A percentile compares a stretch with the other conserved stretches of the same genome.
phyloP scores from a whole-genome alignment of 2,329 filamentous ascomycete species.

The Bipolaris cookei region DNA sequence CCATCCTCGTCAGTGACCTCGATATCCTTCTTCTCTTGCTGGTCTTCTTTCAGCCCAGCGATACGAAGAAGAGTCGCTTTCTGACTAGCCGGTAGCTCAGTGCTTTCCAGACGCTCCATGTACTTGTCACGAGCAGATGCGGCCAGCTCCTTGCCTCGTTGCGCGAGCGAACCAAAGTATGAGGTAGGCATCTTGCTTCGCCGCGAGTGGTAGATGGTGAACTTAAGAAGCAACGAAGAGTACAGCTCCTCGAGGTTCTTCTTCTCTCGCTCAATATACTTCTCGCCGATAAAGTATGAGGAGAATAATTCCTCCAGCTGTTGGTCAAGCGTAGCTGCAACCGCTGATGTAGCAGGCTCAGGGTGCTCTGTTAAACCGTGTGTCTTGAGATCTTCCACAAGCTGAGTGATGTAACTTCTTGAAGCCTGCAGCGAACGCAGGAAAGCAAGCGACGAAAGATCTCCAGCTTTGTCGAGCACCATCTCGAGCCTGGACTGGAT shows the following conservation, averaged over 20 bases:
- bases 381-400: conserved; percentile 91
- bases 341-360: conserved; percentile 85
- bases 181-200: conserved; percentile 88
- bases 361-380: conserved; percentile 96
- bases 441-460: conserved; percentile 90
- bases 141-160: conserved; percentile 86
- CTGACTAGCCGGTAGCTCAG: conserved; percentile 85
- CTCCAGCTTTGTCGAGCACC: conserved; percentile 92
- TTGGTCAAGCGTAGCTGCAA: conserved; percentile 72
- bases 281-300: conserved; percentile 69
- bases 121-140: conserved; percentile 90
- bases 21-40: conserved; percentile 80
- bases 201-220: conserved; percentile 89
- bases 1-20: conserved; percentile 92
- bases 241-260: conserved; percentile 79
- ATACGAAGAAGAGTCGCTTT: conserved; percentile 89
- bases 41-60: conserved; percentile 78
- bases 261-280: conserved; percentile 70
- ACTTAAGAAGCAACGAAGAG: conserved; percentile 93
- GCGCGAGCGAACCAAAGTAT: conserved; percentile 90
- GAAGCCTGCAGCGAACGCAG: conserved; percentile 89
- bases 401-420: conserved; percentile 80
- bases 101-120: conserved; percentile 84
- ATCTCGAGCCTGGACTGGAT: conserved; percentile 95
- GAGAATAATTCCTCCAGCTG: conserved; percentile 71